Evolutionary conservation across 805 yeast genomes (phyloP).

Genomic region (Candida ipomoeae): DNA sequence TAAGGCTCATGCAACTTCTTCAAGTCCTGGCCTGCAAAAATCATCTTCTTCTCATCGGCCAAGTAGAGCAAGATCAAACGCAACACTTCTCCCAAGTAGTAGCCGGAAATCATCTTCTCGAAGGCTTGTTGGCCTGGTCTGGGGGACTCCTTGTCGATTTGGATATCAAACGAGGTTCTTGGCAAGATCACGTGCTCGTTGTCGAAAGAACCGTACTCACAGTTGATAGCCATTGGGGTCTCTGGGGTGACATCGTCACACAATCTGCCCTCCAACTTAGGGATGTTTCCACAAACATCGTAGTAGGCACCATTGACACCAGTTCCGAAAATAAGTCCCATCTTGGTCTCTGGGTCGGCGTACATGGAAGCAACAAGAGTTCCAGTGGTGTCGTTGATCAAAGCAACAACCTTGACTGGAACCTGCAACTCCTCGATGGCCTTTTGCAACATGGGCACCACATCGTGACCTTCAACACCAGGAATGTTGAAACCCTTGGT

Average conservation of each 20-base stretch:
- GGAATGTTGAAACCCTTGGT: conserved; percentile 95
- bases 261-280: conserved; percentile 72
- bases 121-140: conserved; percentile 95
- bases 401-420: conserved; percentile 84
- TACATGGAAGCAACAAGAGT: conserved; percentile 94
- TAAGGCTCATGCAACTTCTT: conserved; percentile 58
- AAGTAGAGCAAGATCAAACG: conserved; percentile 77
- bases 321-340: conserved; percentile 96
- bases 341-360: conserved; percentile 79
- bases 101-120: conserved; percentile 97
- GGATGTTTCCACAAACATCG: conserved; percentile 67
- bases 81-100: conserved; percentile 88
- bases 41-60: conserved; percentile 50
- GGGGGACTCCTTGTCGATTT: conserved; percentile 81
- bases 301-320: conserved; percentile 97
- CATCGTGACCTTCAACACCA: conserved; percentile 91
- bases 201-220: conserved; percentile 98
- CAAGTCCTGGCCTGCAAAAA: conserved; percentile 70
- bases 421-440: conserved; percentile 61
- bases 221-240: conserved; percentile 90
- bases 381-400: conserved; percentile 96
- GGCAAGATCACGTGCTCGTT: conserved; percentile 82
- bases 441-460: conserved; percentile 82
- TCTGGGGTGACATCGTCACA: conserved; percentile 58
- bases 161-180: conserved; percentile 81